Base-by-base conservation (phyloP, 306 rosid genomes). In the Gynostemma pentaphyllum region DNA sequence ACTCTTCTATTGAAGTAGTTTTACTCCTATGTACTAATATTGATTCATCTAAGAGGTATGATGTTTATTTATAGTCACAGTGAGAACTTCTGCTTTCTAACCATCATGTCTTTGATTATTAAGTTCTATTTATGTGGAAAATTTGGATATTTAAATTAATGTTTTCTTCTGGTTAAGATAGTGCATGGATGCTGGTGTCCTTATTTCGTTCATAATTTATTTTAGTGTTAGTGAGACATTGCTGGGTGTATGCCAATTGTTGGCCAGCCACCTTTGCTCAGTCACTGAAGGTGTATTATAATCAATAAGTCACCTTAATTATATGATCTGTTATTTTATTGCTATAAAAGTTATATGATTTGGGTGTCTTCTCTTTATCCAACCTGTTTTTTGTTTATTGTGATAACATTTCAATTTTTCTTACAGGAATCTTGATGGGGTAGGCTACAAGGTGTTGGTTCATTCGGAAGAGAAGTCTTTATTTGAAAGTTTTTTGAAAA, bases 371-470 rank as follows among this genome's bases (percentile, higher is more conserved):
- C 52, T 32, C 49, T n/a, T 44, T 34, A 21, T 40, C 30, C 24
- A 24, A 21, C 26, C 6, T 37, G 42, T 27, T 27, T 68, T 41
- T 68, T 42, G 6, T 18, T 9, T 21, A 11, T 14, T 48, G n/a
- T 70, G 15, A 18, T 18, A 48, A 64, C 49, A 65, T 66, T 36
- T 70, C 63, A 45, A 47, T 23, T 48, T 77, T 52, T 42, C 70
- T 75, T 81, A 63, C 79, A 88, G 96, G 80, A 85, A 65, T 79
- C 68, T 73, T 27, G 89, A 84, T 70, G 95, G 95, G 60, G 62
- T 83, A 75, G 75, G 68, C 80, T 85, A 82, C 74, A 88, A 72
- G 64, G 32, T 85, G 73, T 64, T 83, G 74, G 36, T 74, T 74
- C 86, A 85, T 79, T 30, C 67, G 48, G 82, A 91, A 48, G 98